Base-by-base conservation (phyloP, 495 filamentous ascomycete genomes). In the Aspergillus sclerotiicarbonarius region DNA sequence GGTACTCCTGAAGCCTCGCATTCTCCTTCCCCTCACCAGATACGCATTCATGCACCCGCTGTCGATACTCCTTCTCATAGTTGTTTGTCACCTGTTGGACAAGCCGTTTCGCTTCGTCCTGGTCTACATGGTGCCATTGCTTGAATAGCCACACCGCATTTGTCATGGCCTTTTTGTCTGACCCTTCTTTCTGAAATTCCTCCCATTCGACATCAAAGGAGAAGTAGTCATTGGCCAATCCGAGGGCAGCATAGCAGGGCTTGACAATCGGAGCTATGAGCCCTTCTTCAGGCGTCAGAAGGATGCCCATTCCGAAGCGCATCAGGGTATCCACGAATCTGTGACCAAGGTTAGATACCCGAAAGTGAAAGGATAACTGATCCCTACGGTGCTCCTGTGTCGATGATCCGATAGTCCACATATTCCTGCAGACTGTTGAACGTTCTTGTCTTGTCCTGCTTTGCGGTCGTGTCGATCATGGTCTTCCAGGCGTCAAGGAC, bases 191-290 rank as follows among this genome's bases (percentile, higher is more conserved):
- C 32, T 62, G 54, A 37, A 58, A 62, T 44, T 67, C 65, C n/a
- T 61, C 47, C 65, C 65, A 67, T 46, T 67, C 65, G 16, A 65
- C 55, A 33, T 67, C 65, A 19, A 67, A 65, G 0, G 65, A 65
- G 41, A 60, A 65, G 48, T 62, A 67, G 47, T 67, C 65, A 39
- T 67, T 67, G 15, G 60, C 65, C 9, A 65, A 43, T 1, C 62
- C 65, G 13, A 67, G 65, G 5, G 65, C 62, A 18, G 65, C 62
- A 37, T 62, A 65, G 41, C 65, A 65, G 20, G 65, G 43, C 21
- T 56, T 60, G 1, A 58, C 52, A 8, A 67, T 55, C 2, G 65
- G 43, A 13, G 56, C 62, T 35, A 57, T 25, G 10, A 49, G 39
- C 12, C 59, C 39, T 53, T 67, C 65, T 12, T 64, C 62, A 0